Percentiles rank a stretch among this genome's conserved stretches.
Evolutionary conservation across 352 stramenopile species (phyloP).

Genomic region (Phytophthora pseudosyringae): DNA sequence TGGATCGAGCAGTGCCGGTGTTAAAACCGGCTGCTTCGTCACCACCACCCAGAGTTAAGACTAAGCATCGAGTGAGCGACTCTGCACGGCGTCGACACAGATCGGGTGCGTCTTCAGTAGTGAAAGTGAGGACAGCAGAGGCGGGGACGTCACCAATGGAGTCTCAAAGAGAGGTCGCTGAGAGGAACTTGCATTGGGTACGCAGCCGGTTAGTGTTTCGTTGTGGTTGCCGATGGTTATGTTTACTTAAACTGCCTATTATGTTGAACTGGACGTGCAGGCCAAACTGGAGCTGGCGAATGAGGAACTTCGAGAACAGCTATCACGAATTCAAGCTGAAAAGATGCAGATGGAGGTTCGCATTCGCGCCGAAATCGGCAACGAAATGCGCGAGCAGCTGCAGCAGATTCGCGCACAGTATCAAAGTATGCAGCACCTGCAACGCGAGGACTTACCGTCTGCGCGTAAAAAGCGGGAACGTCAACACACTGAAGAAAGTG

Average conservation of each 20-base stretch:
- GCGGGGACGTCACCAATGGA: constrained; percentile 41
- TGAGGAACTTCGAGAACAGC: constrained; percentile 59
- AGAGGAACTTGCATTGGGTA: constrained; percentile 41
- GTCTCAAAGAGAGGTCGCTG: constrained; percentile 29
- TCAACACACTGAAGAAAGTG: constrained; percentile 52
- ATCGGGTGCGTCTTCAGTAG: neutral
- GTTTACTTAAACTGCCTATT: neutral
- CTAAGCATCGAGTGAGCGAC: constrained; percentile 24
- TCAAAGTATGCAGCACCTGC: constrained; percentile 44
- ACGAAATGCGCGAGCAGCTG: constrained; percentile 74
- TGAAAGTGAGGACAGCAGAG: constrained; percentile 27
- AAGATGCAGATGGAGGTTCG: constrained; percentile 69
- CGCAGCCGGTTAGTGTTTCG: neutral
- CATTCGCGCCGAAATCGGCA: constrained; percentile 68
- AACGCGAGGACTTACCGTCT: constrained; percentile 42
- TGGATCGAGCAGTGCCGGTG: constrained; percentile 7
- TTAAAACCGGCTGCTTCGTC: constrained; percentile 14
- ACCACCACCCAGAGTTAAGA: constrained; percentile 10
- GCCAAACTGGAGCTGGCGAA: constrained; percentile 66
- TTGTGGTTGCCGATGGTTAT: neutral
- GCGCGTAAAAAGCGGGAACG: constrained; percentile 47
- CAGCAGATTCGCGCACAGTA: constrained; percentile 71
- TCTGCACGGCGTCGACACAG: constrained; percentile 11
- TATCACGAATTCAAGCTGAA: constrained; percentile 56
- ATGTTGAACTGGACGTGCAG: constrained; percentile 15